A percentile compares a stretch with the other conserved stretches of the same genome.
These are phyloP conservation scores for Diaporthe eres DNA, from an alignment of 2,329 filamentous ascomycete species.

Conservation along the genomic window DNA sequence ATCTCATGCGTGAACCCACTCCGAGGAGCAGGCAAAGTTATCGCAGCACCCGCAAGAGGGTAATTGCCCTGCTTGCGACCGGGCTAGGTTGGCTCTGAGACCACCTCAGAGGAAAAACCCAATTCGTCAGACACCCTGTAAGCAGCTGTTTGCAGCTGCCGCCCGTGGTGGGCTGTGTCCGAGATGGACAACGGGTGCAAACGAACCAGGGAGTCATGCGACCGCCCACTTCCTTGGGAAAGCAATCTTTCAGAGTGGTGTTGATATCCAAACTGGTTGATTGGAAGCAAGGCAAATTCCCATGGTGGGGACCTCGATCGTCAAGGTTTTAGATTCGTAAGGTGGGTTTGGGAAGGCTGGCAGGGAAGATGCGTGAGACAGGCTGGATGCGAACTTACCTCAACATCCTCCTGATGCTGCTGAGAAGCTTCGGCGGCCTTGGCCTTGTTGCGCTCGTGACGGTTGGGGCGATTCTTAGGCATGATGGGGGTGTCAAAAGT, in stretches of 20 bases:
- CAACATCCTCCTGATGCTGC: neutral
- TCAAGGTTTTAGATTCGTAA: neutral
- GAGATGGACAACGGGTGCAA: neutral
- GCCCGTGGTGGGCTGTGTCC: neutral
- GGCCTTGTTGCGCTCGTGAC: neutral
- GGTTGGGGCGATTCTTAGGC: neutral
- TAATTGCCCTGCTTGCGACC: neutral
- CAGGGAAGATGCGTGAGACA: neutral
- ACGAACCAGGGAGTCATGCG: neutral
- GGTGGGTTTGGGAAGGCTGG: neutral
- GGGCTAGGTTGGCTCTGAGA: neutral
- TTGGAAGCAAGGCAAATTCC: no score
- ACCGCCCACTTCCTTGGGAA: neutral
- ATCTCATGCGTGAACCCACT: neutral
- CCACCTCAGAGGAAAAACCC: constrained; percentile 1
- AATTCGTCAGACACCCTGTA: neutral
- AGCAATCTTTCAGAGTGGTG: neutral
- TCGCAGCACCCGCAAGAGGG: neutral
- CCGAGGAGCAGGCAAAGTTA: constrained; percentile 3
- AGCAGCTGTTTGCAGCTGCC: neutral
- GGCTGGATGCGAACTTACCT: neutral
- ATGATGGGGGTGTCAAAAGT: neutral
- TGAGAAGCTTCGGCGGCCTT: neutral
- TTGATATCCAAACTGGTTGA: neutral
- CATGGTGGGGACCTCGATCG: neutral